Evolutionary conservation across 2,329 filamentous ascomycete species (phyloP).

Genomic region (Xylaria sp.): DNA sequence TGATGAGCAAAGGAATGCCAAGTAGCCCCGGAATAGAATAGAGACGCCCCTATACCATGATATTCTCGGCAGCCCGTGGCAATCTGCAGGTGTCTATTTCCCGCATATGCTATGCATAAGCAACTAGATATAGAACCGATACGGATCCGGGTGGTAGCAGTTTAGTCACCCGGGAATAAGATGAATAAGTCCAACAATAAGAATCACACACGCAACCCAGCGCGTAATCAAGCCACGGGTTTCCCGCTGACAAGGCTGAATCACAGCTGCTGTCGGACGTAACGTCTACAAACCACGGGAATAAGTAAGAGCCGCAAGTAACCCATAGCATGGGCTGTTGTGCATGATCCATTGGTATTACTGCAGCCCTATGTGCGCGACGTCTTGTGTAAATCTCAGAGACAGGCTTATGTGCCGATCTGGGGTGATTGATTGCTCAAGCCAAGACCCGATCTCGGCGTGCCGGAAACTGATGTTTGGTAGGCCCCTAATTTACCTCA

Average conservation of each 20-base stretch:
- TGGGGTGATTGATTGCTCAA: background rate
- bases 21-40: too few relatives aligned
- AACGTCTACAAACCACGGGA: background rate
- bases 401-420: background rate
- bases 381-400: background rate
- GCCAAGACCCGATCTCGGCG: background rate
- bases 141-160: background rate
- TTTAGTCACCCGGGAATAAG: background rate
- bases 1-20: background rate
- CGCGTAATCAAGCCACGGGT: background rate
- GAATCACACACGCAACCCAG: background rate
- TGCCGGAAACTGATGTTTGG: background rate
- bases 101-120: conserved; percentile 3
- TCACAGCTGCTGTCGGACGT: background rate
- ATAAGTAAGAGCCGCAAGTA: background rate
- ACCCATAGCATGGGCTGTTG: background rate
- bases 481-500: background rate
- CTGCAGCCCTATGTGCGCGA: conserved; percentile 1
- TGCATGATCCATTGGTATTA: background rate
- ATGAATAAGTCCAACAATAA: background rate
- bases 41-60: too few relatives aligned
- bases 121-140: background rate
- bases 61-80: background rate
- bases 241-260: background rate
- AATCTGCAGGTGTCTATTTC: background rate